A percentile compares a stretch with the other conserved stretches of the same genome.
Conservation (phyloP, 495 filamentous ascomycete species). For the Penicillium desertorum region DNA sequence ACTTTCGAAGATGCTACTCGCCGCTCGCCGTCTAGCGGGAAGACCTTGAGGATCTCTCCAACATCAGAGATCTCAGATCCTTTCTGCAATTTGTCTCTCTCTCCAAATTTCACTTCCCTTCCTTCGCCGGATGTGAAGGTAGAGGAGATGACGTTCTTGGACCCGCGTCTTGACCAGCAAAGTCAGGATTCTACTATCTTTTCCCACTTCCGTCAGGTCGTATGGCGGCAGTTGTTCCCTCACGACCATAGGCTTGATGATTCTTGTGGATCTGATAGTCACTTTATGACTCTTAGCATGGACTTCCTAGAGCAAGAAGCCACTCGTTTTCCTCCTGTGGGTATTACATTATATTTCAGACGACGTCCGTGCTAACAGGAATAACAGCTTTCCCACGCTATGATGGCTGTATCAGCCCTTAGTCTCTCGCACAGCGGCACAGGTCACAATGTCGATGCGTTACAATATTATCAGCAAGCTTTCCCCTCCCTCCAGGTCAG, state of each 20-base stretch:
- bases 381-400: constrained; percentile 56
- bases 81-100: constrained; percentile 28
- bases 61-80: constrained; percentile 38
- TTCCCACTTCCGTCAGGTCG: constrained; percentile 45
- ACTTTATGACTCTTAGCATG: constrained; percentile 35
- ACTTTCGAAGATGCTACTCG: constrained; percentile 49
- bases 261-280: constrained; percentile 25
- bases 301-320: constrained; percentile 53
- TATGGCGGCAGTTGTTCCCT: constrained; percentile 43
- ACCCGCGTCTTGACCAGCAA: constrained; percentile 24
- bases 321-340: constrained; percentile 51
- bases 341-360: constrained; percentile 16
- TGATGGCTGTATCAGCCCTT: constrained; percentile 59
- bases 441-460: constrained; percentile 46
- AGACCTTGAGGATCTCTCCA: constrained; percentile 36
- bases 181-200: constrained; percentile 40
- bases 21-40: constrained; percentile 28
- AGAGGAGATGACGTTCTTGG: constrained; percentile 16
- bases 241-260: constrained; percentile 25
- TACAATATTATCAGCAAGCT: constrained; percentile 58
- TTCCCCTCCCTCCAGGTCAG: constrained; percentile 50
- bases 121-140: constrained; percentile 24
- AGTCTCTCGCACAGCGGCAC: constrained; percentile 51
- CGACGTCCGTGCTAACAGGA: constrained; percentile 15
- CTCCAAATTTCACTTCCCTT: constrained; percentile 22